phyloP scores from a whole-genome alignment of 2,329 filamentous ascomycete genomes.

The Penicillium olsonii region DNA sequence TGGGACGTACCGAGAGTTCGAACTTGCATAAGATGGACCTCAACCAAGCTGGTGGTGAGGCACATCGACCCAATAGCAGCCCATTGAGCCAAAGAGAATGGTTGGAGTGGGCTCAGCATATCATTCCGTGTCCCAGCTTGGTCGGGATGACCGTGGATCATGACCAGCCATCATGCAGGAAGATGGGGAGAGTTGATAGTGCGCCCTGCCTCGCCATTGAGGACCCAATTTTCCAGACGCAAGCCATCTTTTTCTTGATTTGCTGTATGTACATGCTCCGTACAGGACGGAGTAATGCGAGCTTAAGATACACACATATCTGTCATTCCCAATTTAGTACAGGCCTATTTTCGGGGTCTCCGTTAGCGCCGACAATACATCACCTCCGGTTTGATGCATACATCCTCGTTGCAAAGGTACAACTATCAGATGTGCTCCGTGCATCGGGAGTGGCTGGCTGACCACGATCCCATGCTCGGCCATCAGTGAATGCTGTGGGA shows the following conservation, averaged over 20 bases:
- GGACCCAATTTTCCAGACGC: constrained; percentile 1
- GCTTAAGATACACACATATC: neutral
- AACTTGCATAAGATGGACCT: constrained; percentile 7
- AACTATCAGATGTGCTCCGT: constrained; percentile 10
- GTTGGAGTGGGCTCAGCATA: neutral
- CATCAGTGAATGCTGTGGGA: neutral
- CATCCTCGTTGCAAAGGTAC: neutral
- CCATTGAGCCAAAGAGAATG: neutral
- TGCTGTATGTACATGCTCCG: too few species aligned
- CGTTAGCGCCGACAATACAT: neutral
- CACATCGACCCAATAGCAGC: neutral
- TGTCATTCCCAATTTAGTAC: too few species aligned
- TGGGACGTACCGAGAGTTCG: neutral
- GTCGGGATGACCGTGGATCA: constrained; percentile 15
- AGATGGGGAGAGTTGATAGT: constrained; percentile 4
- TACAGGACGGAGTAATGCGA: neutral
- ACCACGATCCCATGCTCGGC: neutral
- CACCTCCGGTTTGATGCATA: neutral
- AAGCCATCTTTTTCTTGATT: neutral
- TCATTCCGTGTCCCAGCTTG: constrained; percentile 9
- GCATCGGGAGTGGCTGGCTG: constrained; percentile 20
- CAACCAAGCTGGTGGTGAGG: neutral
- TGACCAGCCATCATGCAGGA: constrained; percentile 8
- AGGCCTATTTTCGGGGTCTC: constrained; percentile 7
- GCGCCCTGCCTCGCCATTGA: constrained; percentile 12